phyloP scores from a whole-genome alignment of 768 basidiomycete genomes.

The Tulasnella calospora region DNA sequence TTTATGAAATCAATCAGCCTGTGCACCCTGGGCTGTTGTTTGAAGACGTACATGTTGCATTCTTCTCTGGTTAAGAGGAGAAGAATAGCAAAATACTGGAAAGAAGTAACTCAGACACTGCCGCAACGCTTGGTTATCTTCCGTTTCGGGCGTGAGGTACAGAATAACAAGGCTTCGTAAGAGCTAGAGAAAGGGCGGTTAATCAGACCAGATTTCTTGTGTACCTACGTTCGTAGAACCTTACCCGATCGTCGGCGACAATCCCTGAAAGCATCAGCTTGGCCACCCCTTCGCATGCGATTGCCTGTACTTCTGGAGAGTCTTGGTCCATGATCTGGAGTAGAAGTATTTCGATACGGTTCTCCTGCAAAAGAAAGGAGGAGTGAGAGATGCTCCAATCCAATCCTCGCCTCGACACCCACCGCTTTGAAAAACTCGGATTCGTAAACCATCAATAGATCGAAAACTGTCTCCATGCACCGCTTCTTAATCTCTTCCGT shows the following conservation, averaged over 20 bases:
- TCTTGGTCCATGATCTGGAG: constrained; percentile 55
- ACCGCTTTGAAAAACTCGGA: constrained; percentile 46
- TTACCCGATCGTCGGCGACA: constrained; percentile 64
- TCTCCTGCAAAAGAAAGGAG: constrained; percentile 37
- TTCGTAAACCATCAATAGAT: constrained; percentile 81
- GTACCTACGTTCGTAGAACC: constrained; percentile 30
- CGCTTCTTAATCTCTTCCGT: constrained; percentile 62
- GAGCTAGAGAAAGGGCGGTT: constrained; percentile 37
- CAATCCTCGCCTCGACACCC: constrained; percentile 34
- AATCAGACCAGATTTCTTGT: neutral
- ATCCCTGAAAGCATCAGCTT: constrained; percentile 79
- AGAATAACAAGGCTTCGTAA: constrained; percentile 49
- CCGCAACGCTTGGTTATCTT: constrained; percentile 72
- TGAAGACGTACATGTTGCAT: constrained; percentile 54
- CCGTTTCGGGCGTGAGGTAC: constrained; percentile 77
- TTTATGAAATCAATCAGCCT: constrained; percentile 28
- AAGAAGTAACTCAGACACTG: constrained; percentile 87
- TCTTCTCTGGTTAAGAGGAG: constrained; percentile 61
- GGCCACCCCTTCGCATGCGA: constrained; percentile 72
- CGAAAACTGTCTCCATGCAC: constrained; percentile 77
- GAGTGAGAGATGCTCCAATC: constrained; percentile 20
- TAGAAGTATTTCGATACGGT: constrained; percentile 64
- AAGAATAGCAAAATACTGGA: constrained; percentile 81
- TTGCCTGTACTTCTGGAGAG: constrained; percentile 57
- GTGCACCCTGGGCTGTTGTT: constrained; percentile 35